Evolutionary conservation across 2,329 filamentous ascomycete genomes (phyloP).

Genomic region (Zymoseptoria crescenta): DNA sequence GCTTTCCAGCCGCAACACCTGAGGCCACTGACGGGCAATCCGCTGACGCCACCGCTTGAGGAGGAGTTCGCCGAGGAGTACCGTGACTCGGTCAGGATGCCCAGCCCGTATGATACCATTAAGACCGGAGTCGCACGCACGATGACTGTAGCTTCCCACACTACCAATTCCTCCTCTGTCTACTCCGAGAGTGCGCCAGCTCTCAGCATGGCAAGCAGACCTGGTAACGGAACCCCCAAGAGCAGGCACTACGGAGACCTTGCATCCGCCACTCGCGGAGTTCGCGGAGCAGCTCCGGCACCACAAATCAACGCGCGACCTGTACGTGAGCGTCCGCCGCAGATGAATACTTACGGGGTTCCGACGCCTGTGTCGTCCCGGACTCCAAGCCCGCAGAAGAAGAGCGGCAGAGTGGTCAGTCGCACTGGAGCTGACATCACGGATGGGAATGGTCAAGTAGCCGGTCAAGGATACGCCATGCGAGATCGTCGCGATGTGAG

Average conservation of each 20-base stretch:
- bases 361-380: conserved; percentile 11
- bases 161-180: conserved; percentile 25
- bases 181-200: conserved; percentile 29
- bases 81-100: conserved; percentile 4
- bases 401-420: conserved; percentile 36
- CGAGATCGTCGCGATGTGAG: conserved; percentile 55
- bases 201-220: conserved; percentile 11
- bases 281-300: conserved; percentile 22
- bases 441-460: conserved; percentile 26
- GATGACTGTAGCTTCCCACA: conserved; percentile 23
- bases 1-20: conserved; percentile 15
- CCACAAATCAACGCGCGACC: background rate
- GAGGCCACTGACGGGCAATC: conserved; percentile 41
- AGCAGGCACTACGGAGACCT: conserved; percentile 42
- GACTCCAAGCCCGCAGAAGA: conserved; percentile 16
- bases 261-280: conserved; percentile 34
- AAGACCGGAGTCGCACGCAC: conserved; percentile 24
- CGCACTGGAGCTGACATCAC: conserved; percentile 41
- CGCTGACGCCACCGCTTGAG: conserved; percentile 33
- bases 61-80: conserved; percentile 9
- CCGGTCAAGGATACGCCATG: conserved; percentile 23
- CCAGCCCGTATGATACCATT: conserved; percentile 4
- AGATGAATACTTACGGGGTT: conserved; percentile 8
- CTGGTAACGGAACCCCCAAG: conserved; percentile 30
- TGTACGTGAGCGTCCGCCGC: background rate